A percentile compares a stretch with the other conserved stretches of the same genome.
Conservation (phyloP, 2,329 filamentous ascomycete genomes). For the Blastomyces gilchristii region DNA sequence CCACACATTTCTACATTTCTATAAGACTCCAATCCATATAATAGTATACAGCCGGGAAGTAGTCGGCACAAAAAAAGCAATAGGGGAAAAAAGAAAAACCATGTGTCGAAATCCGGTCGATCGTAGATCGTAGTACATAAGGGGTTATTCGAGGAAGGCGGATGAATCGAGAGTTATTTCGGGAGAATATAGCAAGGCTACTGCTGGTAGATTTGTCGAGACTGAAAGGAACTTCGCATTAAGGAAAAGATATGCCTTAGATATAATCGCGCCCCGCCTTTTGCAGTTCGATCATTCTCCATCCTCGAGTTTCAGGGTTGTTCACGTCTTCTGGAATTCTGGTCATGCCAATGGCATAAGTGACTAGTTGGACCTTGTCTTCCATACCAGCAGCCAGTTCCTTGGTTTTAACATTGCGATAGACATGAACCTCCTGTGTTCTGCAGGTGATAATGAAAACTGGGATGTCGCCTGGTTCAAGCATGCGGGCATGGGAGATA, state of each 20-base stretch:
- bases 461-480: constrained; percentile 49
- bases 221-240: neutral
- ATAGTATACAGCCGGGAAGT: constrained; percentile 14
- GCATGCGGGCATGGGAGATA: constrained; percentile 41
- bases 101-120: constrained; percentile 7
- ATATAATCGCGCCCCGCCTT: constrained; percentile 92
- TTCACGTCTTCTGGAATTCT: constrained; percentile 88
- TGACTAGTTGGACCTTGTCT: constrained; percentile 95
- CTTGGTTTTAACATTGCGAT: constrained; percentile 79
- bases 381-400: constrained; percentile 95
- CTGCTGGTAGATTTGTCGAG: neutral
- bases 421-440: constrained; percentile 96
- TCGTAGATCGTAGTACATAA: constrained; percentile 5
- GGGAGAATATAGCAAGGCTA: neutral
- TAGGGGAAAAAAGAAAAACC: constrained; percentile 7
- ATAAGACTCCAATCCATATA: constrained; percentile 8
- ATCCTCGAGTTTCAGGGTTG: constrained; percentile 92
- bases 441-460: constrained; percentile 96
- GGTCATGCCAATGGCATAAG: constrained; percentile 94
- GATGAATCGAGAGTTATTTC: neutral
- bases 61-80: constrained; percentile 5
- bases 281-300: constrained; percentile 96
- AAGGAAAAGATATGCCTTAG: constrained; percentile 31
- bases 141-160: neutral
- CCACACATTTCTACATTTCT: constrained; percentile 6